Evolutionary conservation across 2,329 filamentous ascomycete genomes (phyloP).

Genomic region (Alternaria sp.): DNA sequence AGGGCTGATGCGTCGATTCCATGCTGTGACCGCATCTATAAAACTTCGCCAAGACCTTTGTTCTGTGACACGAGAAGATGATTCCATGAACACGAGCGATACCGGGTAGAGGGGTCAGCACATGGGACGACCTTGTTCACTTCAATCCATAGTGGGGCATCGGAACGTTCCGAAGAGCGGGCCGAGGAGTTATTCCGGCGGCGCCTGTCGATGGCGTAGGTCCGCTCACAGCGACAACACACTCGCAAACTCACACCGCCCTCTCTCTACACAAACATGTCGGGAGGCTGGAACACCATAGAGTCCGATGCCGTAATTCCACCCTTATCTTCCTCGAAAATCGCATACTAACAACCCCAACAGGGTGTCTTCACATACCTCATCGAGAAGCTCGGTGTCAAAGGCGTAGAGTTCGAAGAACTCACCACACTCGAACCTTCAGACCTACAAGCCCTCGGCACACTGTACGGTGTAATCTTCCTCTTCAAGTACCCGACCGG

Average conservation of each 20-base stretch:
- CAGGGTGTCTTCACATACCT: slow-evolving; percentile 97
- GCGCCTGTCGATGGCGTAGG: slow-evolving; percentile 22
- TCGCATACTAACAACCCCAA: slow-evolving; percentile 10
- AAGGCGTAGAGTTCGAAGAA: slow-evolving; percentile 96
- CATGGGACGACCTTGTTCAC: neutral
- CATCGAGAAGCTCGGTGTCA: slow-evolving; percentile 88
- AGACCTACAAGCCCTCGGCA: slow-evolving; percentile 67
- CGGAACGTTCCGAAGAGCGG: slow-evolving; percentile 27
- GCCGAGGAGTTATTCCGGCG: slow-evolving; percentile 21
- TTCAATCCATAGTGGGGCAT: neutral
- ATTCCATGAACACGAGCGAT: neutral
- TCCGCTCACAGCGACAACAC: slow-evolving; percentile 13
- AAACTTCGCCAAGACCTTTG: neutral
- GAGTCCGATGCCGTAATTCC: slow-evolving; percentile 74
- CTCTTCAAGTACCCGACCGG: slow-evolving; percentile 95
- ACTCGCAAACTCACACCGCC: slow-evolving; percentile 3
- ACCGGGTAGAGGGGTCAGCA: neutral
- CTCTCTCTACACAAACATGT: slow-evolving; percentile 14
- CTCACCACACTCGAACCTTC: slow-evolving; percentile 86
- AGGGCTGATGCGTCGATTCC: neutral
- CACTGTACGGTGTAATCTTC: slow-evolving; percentile 92
- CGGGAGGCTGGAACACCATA: slow-evolving; percentile 30
- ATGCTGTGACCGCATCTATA: neutral
- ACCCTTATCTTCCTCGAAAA: neutral
- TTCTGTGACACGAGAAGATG: neutral